A percentile compares a stretch with the other conserved stretches of the same genome.
Conservation (phyloP, 495 filamentous ascomycete species). For the Lepraria neglecta region DNA sequence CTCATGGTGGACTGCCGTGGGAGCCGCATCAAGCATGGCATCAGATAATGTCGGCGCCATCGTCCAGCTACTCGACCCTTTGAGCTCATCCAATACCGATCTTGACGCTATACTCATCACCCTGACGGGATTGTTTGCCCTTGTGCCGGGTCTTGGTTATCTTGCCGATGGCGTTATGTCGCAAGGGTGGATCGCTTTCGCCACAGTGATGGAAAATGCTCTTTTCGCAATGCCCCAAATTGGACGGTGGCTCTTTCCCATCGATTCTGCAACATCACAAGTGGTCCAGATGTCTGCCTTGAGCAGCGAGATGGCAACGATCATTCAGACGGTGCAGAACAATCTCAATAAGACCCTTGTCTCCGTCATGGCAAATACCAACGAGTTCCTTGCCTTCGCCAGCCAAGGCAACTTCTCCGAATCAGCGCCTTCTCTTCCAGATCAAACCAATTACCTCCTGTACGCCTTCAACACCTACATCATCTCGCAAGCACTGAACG, state of each 20-base stretch:
- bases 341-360: conserved; percentile 25
- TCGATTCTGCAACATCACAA: conserved; percentile 11
- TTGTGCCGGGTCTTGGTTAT: conserved; percentile 16
- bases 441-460: conserved; percentile 22
- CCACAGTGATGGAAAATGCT: conserved; percentile 17
- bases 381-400: conserved; percentile 21
- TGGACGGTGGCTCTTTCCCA: conserved; percentile 23
- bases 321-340: conserved; percentile 20
- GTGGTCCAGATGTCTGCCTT: conserved; percentile 21
- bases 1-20: conserved; percentile 25
- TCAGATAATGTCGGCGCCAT: conserved; percentile 21
- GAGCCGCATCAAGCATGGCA: conserved; percentile 13
- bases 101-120: conserved; percentile 21
- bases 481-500: conserved; percentile 15
- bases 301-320: conserved; percentile 12
- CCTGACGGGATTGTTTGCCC: conserved; percentile 20
- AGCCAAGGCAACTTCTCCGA: conserved; percentile 23
- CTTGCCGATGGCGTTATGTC: neutral
- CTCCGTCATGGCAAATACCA: conserved; percentile 16
- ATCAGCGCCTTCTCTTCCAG: conserved; percentile 21
- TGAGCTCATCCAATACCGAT: conserved; percentile 13
- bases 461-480: conserved; percentile 27
- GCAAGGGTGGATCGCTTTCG: conserved; percentile 6
- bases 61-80: conserved; percentile 19
- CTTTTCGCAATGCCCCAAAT: conserved; percentile 20